Conservation (phyloP, 2,329 filamentous ascomycete species). For the Colletotrichum siamense region DNA sequence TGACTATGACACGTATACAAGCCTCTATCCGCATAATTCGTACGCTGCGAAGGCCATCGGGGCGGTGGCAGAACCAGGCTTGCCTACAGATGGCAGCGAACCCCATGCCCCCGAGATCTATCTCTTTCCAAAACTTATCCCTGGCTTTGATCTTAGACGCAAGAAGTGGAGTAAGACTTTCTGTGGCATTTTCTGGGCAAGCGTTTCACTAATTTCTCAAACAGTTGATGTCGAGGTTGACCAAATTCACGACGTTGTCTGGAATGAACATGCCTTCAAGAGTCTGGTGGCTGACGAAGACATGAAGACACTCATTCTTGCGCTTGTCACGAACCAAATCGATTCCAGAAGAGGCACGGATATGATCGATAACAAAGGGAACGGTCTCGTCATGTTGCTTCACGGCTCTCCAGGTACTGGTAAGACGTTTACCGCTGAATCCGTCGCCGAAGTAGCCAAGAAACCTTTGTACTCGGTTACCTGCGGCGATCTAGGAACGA, state of each 20-base stretch:
- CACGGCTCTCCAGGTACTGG: conserved; percentile 40
- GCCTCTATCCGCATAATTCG: not conserved
- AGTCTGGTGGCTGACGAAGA: conserved; percentile 20
- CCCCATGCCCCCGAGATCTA: not conserved
- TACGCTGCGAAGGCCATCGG: not conserved
- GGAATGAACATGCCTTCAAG: conserved; percentile 24
- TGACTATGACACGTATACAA: not conserved
- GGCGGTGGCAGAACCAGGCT: not conserved
- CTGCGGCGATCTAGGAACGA: conserved; percentile 29
- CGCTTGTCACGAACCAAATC: conserved; percentile 28
- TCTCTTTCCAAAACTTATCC: not conserved
- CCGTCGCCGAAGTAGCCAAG: not conserved
- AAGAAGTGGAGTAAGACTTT: not conserved
- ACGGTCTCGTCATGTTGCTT: conserved; percentile 37
- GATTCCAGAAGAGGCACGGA: conserved; percentile 30
- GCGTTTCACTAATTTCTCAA: not conserved
- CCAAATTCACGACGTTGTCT: not conserved
- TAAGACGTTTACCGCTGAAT: conserved; percentile 41
- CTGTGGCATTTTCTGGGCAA: no score
- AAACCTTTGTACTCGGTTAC: conserved; percentile 30
- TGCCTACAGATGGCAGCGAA: not conserved
- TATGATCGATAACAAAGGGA: conserved; percentile 38
- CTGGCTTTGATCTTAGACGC: not conserved
- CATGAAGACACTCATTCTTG: conserved; percentile 33
- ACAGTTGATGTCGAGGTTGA: not conserved